Evolutionary conservation across 768 basidiomycete genomes (phyloP).

Genomic region (Leccinum olivaceopallidum): DNA sequence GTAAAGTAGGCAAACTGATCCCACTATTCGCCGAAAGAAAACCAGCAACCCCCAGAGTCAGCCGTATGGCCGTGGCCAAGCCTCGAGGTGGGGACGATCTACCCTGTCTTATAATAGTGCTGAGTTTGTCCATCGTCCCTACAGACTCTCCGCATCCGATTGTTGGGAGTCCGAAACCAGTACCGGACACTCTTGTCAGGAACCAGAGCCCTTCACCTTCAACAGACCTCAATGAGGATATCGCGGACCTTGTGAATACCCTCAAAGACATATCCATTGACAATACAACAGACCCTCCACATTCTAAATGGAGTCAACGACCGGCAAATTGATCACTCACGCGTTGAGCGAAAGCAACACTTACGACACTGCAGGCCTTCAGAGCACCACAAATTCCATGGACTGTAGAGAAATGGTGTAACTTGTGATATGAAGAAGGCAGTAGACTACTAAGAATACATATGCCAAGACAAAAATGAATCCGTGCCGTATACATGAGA

Average conservation of each 20-base stretch:
- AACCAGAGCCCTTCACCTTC: not conserved
- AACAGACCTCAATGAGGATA: slow-evolving; percentile 3
- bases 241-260: slow-evolving; percentile 12
- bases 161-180: not conserved
- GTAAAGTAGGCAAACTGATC: slow-evolving; percentile 56
- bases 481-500: slow-evolving; percentile 4
- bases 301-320: not conserved
- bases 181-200: not conserved
- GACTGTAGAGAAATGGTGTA: slow-evolving; percentile 1
- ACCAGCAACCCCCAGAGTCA: slow-evolving; percentile 37
- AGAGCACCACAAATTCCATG: not conserved
- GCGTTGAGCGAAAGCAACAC: not conserved
- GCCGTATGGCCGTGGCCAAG: slow-evolving; percentile 45
- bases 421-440: not conserved
- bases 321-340: not conserved
- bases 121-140: not conserved
- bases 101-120: not conserved
- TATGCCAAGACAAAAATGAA: not conserved
- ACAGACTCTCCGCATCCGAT: slow-evolving; percentile 19
- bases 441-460: slow-evolving; percentile 5
- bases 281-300: not conserved
- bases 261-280: slow-evolving; percentile 17
- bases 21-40: slow-evolving; percentile 53
- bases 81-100: slow-evolving; percentile 41
- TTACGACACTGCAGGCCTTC: not conserved